Evolutionary conservation across 1,139 yeast species (phyloP).

Genomic region (Debaryomyces sp.): DNA sequence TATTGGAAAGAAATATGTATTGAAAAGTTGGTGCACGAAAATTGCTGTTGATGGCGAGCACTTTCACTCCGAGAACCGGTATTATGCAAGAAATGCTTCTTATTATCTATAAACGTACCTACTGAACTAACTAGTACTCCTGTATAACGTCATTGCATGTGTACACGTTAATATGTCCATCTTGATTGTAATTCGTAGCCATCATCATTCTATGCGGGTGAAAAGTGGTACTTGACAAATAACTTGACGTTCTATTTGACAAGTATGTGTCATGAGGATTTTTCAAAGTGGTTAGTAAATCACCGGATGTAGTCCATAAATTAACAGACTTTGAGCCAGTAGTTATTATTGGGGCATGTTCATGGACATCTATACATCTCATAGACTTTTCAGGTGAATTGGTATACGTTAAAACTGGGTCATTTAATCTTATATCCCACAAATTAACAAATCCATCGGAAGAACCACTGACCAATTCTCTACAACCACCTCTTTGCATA

Average conservation of each 20-base stretch:
- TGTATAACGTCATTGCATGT: constrained; percentile 42
- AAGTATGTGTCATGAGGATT: constrained; percentile 53
- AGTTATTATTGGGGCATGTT: constrained; percentile 92
- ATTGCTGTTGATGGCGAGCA: constrained; percentile 1
- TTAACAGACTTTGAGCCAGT: constrained; percentile 85
- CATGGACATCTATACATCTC: constrained; percentile 83
- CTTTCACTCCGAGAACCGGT: constrained; percentile 7
- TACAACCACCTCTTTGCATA: constrained; percentile 95
- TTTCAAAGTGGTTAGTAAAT: constrained; percentile 61
- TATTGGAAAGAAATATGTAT: background rate
- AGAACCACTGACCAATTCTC: constrained; percentile 86
- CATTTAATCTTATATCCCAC: constrained; percentile 84
- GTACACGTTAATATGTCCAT: constrained; percentile 70
- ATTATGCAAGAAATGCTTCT: background rate
- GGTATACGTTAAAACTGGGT: constrained; percentile 68
- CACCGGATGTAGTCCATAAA: constrained; percentile 87
- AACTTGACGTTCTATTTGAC: constrained; percentile 49
- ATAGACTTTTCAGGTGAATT: constrained; percentile 63
- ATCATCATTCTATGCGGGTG: constrained; percentile 96
- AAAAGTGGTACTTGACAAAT: constrained; percentile 68
- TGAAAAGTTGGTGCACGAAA: background rate
- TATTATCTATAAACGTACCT: background rate
- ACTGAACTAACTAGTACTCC: constrained; percentile 29
- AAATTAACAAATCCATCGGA: constrained; percentile 80
- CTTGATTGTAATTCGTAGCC: constrained; percentile 85